Evolutionary conservation across 2,329 filamentous ascomycete genomes (phyloP).

Genomic region (Delphinella strobiligena): DNA sequence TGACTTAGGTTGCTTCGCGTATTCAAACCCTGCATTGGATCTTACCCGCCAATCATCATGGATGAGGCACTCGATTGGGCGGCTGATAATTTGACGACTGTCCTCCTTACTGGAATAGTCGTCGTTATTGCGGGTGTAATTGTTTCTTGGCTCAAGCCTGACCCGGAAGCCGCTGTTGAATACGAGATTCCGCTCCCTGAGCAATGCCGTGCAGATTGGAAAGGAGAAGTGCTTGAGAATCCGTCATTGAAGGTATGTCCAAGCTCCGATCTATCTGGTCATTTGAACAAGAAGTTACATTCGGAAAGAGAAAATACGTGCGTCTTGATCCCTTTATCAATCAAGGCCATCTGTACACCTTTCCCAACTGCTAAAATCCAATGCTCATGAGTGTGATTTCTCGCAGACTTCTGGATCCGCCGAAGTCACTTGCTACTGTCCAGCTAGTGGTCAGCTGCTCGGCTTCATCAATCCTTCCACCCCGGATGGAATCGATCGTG

Average conservation of each 20-base stretch:
- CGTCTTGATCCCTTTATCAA: too few species aligned
- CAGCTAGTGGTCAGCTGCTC: conserved; percentile 76
- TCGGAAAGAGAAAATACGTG: too few species aligned
- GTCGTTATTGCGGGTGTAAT: conserved; percentile 1
- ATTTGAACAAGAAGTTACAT: too few species aligned
- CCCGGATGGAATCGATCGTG: conserved; percentile 63
- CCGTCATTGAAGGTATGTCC: conserved; percentile 45
- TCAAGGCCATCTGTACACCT: too few species aligned
- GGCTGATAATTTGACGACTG: conserved; percentile 2
- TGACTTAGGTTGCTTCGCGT: background rate
- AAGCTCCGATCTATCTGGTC: too few species aligned
- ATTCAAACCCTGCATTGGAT: background rate
- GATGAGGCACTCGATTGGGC: conserved; percentile 7
- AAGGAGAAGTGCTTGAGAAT: conserved; percentile 45
- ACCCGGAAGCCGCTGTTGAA: conserved; percentile 33
- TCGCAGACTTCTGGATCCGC: conserved; percentile 46
- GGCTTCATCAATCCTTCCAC: conserved; percentile 69
- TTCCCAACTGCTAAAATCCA: too few species aligned
- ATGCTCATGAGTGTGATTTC: too few species aligned
- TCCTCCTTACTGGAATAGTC: conserved; percentile 3
- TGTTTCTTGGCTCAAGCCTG: background rate
- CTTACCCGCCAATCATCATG: too few species aligned
- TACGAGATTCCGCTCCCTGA: conserved; percentile 54
- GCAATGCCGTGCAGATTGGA: conserved; percentile 41
- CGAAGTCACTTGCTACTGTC: conserved; percentile 73